Evolutionary conservation across 2,329 filamentous ascomycete species (phyloP).

Genomic region (Fusarium nygamai): DNA sequence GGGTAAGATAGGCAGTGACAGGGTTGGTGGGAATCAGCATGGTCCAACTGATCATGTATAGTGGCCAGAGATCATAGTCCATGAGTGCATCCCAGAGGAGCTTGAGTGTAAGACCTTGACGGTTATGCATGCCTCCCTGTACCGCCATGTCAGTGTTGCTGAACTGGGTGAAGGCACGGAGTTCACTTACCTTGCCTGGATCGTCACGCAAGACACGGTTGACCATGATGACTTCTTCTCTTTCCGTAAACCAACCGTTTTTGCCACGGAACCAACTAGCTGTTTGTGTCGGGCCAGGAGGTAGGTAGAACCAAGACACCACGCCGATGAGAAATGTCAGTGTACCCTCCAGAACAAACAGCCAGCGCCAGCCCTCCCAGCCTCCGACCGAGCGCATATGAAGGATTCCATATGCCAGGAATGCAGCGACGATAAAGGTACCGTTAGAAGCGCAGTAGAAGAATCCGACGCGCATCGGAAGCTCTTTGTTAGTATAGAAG

Average conservation of each 20-base stretch:
- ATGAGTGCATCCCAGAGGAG: conserved; percentile 59
- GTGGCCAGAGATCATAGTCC: conserved; percentile 63
- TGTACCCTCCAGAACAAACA: conserved; percentile 55
- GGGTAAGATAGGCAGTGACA: conserved; percentile 56
- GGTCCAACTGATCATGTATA: conserved; percentile 34
- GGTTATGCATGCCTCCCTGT: conserved; percentile 66
- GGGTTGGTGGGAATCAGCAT: conserved; percentile 41
- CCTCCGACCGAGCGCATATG: conserved; percentile 61
- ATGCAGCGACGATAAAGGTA: conserved; percentile 1
- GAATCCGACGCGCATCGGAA: conserved; percentile 71
- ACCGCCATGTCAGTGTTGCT: not conserved
- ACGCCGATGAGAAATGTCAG: conserved; percentile 46
- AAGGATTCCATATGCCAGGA: conserved; percentile 59
- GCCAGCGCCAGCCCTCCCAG: conserved; percentile 66
- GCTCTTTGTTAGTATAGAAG: conserved; percentile 64
- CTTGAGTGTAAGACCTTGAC: conserved; percentile 60
- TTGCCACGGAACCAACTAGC: conserved; percentile 61
- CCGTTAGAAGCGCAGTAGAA: conserved; percentile 65
- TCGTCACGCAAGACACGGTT: conserved; percentile 67
- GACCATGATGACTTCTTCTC: conserved; percentile 63
- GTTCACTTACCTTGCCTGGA: conserved; percentile 51
- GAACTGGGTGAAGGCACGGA: fast-evolving
- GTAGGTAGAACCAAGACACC: conserved; percentile 37
- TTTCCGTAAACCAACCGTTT: conserved; percentile 65
- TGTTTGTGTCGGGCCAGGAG: conserved; percentile 54